Evolutionary conservation across 1,284 basidiomycete genomes (phyloP).

Genomic region (Ustilago shanxiensis): DNA sequence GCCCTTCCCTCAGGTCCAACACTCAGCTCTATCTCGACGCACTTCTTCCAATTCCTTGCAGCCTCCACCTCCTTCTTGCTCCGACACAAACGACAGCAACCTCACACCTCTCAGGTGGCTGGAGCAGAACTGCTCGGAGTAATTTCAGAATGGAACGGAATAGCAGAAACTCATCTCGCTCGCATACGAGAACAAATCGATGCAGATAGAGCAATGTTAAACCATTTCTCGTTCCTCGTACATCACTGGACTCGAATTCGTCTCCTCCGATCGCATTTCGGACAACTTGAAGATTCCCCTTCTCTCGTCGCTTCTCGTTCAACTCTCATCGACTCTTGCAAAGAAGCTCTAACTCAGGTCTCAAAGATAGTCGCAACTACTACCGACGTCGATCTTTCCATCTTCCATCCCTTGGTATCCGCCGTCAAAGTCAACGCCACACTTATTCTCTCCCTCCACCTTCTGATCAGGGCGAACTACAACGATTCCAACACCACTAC

Average conservation of each 20-base stretch:
- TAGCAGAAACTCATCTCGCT: constrained; percentile 28
- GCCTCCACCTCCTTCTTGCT: constrained; percentile 26
- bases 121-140: constrained; percentile 11
- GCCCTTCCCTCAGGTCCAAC: constrained; percentile 22
- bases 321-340: constrained; percentile 31
- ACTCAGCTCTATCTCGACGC: constrained; percentile 33
- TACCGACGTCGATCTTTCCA: constrained; percentile 40
- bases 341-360: constrained; percentile 31
- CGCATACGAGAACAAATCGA: constrained; percentile 24
- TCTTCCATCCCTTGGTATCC: constrained; percentile 39
- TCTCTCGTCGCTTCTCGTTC: constrained; percentile 16
- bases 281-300: constrained; percentile 12
- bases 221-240: constrained; percentile 35
- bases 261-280: constrained; percentile 27
- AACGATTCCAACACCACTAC: constrained; percentile 25
- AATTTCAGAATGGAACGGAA: constrained; percentile 30
- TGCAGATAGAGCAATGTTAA: constrained; percentile 25
- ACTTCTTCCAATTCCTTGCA: constrained; percentile 41
- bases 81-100: constrained; percentile 8
- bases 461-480: constrained; percentile 15
- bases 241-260: constrained; percentile 47
- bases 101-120: neutral
- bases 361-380: constrained; percentile 34
- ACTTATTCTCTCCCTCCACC: constrained; percentile 35
- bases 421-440: constrained; percentile 35